Percentiles rank a stretch among this genome's conserved stretches.
phyloP scores from a whole-genome alignment of 2,329 filamentous ascomycete species.

The Paracoccidioides lutzii region DNA sequence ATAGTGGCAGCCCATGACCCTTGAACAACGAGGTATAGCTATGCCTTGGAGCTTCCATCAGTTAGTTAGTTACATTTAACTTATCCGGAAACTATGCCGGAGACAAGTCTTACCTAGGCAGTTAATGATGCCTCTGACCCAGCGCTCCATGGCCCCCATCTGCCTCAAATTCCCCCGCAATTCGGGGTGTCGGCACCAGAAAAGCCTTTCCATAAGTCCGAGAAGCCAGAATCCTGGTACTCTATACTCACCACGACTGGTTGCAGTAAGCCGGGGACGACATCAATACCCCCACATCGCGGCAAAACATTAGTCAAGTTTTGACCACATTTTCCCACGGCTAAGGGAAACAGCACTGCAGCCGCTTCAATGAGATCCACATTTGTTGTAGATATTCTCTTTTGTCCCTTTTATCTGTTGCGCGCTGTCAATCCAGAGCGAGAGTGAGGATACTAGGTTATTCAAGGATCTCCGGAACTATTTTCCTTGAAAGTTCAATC shows the following conservation, averaged over 20 bases:
- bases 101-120: too few relatives aligned
- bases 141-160: neutral
- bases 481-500: neutral
- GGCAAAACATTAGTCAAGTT: neutral
- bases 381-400: neutral
- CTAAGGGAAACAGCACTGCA: neutral
- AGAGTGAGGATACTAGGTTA: neutral
- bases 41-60: too few relatives aligned
- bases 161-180: neutral
- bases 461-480: neutral
- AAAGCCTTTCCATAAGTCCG: neutral
- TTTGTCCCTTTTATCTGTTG: neutral
- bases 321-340: neutral
- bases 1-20: too few relatives aligned
- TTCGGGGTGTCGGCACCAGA: neutral
- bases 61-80: too few relatives aligned
- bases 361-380: neutral
- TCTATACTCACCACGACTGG: neutral
- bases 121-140: too few relatives aligned
- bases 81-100: too few relatives aligned
- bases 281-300: neutral
- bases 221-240: neutral
- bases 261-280: neutral
- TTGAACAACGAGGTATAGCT: too few relatives aligned
- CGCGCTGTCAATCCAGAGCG: neutral